Conservation (phyloP, 2,329 filamentous ascomycete species). For the Graphiopsis chlorocephala region DNA sequence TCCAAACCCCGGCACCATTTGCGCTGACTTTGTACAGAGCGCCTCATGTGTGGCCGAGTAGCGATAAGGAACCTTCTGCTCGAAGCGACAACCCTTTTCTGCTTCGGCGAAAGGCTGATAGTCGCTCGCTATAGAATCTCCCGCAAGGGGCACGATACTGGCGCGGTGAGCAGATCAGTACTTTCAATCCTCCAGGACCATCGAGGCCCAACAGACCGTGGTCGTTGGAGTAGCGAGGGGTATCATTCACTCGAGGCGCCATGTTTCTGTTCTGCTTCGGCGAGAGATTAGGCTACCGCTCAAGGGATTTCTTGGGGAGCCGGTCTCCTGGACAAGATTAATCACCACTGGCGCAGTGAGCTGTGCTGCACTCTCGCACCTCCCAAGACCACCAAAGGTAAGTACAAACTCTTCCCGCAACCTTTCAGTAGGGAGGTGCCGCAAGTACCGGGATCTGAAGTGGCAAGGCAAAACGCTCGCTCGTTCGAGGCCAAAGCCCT, state of each 20-base stretch:
- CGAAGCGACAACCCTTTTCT: neutral
- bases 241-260: neutral
- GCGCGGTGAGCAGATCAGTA: neutral
- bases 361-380: slow-evolving; percentile 4
- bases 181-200: neutral
- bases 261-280: slow-evolving; percentile 7
- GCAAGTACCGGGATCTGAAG: neutral
- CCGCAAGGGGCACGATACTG: neutral
- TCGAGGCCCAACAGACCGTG: neutral
- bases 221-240: neutral
- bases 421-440: neutral
- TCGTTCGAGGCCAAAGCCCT: neutral
- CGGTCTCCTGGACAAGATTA: neutral
- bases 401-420: neutral
- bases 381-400: slow-evolving; percentile 1
- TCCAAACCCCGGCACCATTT: neutral
- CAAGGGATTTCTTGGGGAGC: neutral
- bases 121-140: neutral
- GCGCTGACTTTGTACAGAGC: neutral
- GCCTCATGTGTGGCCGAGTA: neutral
- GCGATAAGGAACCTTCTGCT: neutral
- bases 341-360: neutral
- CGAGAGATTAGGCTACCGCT: neutral
- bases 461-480: neutral
- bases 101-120: neutral